Evolutionary conservation across 495 filamentous ascomycete species (phyloP), one percentile per base, ranked within the genome.

Genomic region (Poronia punctata): DNA sequence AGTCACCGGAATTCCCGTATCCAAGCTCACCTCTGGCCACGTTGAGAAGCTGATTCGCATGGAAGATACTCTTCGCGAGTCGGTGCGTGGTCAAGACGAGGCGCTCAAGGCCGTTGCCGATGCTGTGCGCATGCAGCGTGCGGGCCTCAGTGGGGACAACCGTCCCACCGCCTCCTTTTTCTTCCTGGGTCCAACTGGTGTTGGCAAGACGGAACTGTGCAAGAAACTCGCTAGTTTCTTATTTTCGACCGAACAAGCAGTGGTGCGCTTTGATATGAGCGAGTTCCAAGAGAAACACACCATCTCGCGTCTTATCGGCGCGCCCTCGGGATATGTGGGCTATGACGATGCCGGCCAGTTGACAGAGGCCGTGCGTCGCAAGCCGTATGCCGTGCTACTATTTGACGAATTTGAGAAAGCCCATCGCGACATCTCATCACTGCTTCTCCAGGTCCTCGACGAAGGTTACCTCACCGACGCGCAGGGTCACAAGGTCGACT

Each of bases 351-450:
- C 90, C 14, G 92, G 92, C 6, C 92, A 98, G 60, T 75, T 98
- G 5, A 97, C 92, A 1, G 92, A 98, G 59, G 92, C 92, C 14
- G 88, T 98, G 2, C 75, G 92, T 32, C 77, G 92, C 36, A 98
- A 97, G 58, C 92, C 92, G 1, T 97, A 98, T 52, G 92, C 92
- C 1, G 85, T 98, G 4, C 67, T 98, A 1, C 70, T 98, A 2
- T 94, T 98, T 48, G 92, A 98, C 63, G 92, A 97, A 52, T 98
- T 95, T 55, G 90, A 97, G 59, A 96, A 98, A 57, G 90, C 90
- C 2, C 90, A 97, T 56, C 81, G 85, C 16, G 92, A 98, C 56
- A 96, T 97, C 45, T 92, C 87, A 2, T 81, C 89, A 0, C 66
- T 98, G n/a, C 76, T 98, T 4, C 76, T 98, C 1, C 92, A 97